Percentiles rank a stretch among this genome's conserved stretches.
Conservation (phyloP, 176 grass and related monocot genomes). For the Aegilops umbellulata region DNA sequence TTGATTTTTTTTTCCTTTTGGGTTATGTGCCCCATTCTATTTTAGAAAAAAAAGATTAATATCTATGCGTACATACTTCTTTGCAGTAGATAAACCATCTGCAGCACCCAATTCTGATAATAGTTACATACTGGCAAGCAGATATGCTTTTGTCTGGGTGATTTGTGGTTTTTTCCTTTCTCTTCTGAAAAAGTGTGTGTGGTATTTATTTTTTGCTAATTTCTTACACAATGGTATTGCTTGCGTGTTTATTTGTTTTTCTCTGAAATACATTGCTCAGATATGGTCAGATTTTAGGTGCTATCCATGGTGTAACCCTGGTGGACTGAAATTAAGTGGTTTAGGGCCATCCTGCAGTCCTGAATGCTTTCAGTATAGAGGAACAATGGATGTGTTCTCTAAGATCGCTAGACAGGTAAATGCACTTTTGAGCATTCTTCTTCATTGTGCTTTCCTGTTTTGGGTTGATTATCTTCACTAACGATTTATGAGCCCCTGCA, state of each 20-base stretch:
- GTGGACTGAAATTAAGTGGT: conserved; percentile 47
- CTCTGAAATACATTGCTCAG: conserved; percentile 62
- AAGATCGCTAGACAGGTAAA: conserved; percentile 81
- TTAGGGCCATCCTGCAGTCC: conserved; percentile 54
- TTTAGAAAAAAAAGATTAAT: neutral
- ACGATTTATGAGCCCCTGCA: conserved; percentile 30
- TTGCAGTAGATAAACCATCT: neutral
- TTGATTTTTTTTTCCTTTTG: no score
- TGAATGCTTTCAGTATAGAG: conserved; percentile 79
- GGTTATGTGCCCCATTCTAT: neutral
- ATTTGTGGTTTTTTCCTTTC: neutral
- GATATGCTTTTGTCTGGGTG: neutral
- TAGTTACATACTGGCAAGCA: neutral
- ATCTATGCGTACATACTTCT: neutral
- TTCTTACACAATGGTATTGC: neutral
- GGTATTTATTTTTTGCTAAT: conserved; percentile 11
- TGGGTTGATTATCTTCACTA: neutral
- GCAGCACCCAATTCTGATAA: neutral
- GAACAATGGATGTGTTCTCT: conserved; percentile 85
- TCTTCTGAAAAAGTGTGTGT: neutral
- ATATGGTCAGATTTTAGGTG: conserved; percentile 89
- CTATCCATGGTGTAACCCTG: conserved; percentile 68
- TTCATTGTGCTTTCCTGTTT: neutral
- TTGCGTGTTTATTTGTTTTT: conserved; percentile 35
- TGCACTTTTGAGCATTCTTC: conserved; percentile 18